A percentile compares a stretch with the other conserved stretches of the same genome.
Evolutionary conservation across 352 stramenopile species (phyloP).

Genomic region (Aphanomyces euteiches): DNA sequence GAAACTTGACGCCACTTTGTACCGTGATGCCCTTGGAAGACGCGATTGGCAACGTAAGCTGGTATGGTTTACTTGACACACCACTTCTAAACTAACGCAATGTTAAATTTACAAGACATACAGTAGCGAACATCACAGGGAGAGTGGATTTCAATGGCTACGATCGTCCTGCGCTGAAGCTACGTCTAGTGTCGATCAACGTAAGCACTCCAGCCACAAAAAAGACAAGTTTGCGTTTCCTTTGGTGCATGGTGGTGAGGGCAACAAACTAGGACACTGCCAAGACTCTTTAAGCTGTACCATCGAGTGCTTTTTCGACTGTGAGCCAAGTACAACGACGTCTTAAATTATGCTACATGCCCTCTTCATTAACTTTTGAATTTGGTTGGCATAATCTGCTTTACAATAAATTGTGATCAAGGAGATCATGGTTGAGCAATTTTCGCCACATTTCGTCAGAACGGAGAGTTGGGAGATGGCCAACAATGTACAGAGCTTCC

Average conservation of each 20-base stretch:
- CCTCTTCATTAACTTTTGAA: too few species aligned
- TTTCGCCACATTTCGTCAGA: not conserved
- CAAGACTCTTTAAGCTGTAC: not conserved
- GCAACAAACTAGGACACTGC: not conserved
- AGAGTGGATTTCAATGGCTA: not conserved
- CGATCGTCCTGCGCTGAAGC: not conserved
- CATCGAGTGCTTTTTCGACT: not conserved
- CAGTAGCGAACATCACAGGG: not conserved
- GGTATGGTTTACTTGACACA: too few species aligned
- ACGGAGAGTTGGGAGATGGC: not conserved
- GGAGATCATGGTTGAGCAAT: not conserved
- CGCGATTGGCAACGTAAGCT: too few species aligned
- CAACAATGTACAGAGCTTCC: constrained; percentile 1
- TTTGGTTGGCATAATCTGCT: too few species aligned
- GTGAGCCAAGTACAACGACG: too few species aligned
- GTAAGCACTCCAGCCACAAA: too few species aligned
- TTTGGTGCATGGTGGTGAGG: not conserved
- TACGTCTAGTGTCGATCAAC: not conserved
- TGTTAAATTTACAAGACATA: too few species aligned
- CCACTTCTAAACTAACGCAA: too few species aligned
- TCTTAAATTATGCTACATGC: too few species aligned
- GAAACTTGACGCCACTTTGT: too few species aligned
- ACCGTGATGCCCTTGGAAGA: too few species aligned
- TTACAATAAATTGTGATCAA: too few species aligned
- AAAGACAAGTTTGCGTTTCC: not conserved